phyloP scores from a whole-genome alignment of 805 yeast genomes.

The Metschnikowia bowlesiae region DNA sequence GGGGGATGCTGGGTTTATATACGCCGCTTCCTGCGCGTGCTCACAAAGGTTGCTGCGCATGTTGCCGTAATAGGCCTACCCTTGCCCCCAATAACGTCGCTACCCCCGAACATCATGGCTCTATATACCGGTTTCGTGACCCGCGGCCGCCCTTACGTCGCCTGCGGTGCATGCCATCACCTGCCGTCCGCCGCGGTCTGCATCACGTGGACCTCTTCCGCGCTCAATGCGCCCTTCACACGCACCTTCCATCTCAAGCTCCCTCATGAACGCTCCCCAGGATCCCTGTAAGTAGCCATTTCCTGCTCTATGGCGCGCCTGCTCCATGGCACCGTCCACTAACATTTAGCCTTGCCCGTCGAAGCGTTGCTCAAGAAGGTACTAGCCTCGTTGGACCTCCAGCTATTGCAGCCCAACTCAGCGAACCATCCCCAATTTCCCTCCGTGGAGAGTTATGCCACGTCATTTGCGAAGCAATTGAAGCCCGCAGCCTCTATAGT shows the following conservation, averaged over 20 bases:
- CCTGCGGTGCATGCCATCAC: too few species aligned
- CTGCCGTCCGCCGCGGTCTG: too few species aligned
- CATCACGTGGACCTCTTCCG: not conserved
- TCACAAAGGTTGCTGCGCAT: not conserved
- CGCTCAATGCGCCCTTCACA: too few species aligned
- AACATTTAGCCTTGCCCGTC: conserved; percentile 30
- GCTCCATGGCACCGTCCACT: conserved; percentile 2
- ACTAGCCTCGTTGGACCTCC: conserved; percentile 33
- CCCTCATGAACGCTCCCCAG: conserved; percentile 10
- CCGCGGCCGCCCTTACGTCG: too few species aligned
- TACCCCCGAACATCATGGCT: not conserved
- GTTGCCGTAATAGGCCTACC: not conserved
- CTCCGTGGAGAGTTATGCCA: conserved; percentile 38
- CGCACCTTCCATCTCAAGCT: not conserved
- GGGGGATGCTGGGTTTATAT: not conserved
- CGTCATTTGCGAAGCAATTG: conserved; percentile 48
- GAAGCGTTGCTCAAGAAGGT: conserved; percentile 38
- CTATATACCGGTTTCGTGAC: not conserved
- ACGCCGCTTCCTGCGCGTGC: not conserved
- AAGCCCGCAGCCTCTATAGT: conserved; percentile 50
- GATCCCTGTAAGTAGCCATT: conserved; percentile 23
- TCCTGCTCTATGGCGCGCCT: not conserved
- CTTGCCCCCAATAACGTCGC: not conserved
- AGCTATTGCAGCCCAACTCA: conserved; percentile 22
- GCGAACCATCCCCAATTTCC: conserved; percentile 16